Base-by-base conservation (phyloP, 1,284 basidiomycete genomes). In the Anthracocystis walkeri region DNA sequence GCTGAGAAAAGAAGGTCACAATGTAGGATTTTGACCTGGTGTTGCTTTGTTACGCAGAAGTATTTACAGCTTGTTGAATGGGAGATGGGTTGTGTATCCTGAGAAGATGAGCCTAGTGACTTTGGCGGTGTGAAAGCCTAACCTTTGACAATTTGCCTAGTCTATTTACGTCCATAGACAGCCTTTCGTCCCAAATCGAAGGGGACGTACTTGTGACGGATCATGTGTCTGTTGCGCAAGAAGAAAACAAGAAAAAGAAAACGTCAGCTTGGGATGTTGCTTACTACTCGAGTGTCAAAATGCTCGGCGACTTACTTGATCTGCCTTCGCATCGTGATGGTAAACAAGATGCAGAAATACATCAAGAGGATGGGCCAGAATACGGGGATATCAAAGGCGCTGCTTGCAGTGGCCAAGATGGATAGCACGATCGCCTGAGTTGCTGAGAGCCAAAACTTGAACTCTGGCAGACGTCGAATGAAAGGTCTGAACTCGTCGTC, bases 341-440 rank as follows among this genome's bases (percentile, higher is more conserved):
- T 79, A 56, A 86, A 86, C 46, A 87, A 77, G 74, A 86, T 80
- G 75, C 81, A 82, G 70, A 86, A 83, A 76, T 97, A 97, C 79
- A 97, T 88, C 78, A 98, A 90, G 51, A 97, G 89, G 86, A 98
- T 97, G 12, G 95, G 95, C 94, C 96, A 98, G 87, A 97, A 98
- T 23, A 99, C 96, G 12, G 96, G 96, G 20, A 98, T 92, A 85
- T 98, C 95, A 80, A 96, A 96, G 12, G 88, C 87, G 33, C 59
- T 67, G 46, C 67, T 69, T 25, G 65, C 54, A 7, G 77, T 83
- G 38, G 61, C 70, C 58, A 92, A 86, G 50, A 97, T 85, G 5
- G 94, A 92, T 61, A 99, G 86, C 18, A 92, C 57, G 23, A 92
- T 92, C 6, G 97, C 95, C 62, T 94, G 92, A 5, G 95, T 99